Evolutionary conservation across 148 eudicot genomes (phyloP).

Genomic region (Limonium bicolor): DNA sequence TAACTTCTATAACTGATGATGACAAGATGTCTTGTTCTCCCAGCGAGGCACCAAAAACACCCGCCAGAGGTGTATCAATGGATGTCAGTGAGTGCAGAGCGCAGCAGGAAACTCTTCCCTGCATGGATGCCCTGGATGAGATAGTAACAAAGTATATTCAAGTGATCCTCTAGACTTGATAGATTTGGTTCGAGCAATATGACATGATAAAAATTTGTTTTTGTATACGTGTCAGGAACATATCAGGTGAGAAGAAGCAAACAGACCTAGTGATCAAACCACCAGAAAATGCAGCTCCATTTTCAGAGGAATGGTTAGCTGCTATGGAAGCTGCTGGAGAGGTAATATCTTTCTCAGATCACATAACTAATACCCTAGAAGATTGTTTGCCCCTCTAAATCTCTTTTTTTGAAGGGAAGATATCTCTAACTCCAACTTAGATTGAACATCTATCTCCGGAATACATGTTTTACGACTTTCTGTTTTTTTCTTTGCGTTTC

Average conservation of each 20-base stretch:
- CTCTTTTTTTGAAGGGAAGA: neutral
- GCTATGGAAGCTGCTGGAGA: constrained; percentile 98
- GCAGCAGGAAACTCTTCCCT: neutral
- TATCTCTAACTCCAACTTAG: neutral
- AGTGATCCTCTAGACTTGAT: neutral
- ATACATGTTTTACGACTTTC: neutral
- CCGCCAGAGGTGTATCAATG: constrained; percentile 2
- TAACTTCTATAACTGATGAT: too few relatives aligned
- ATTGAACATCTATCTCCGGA: neutral
- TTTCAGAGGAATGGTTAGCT: constrained; percentile 99
- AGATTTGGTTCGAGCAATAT: neutral
- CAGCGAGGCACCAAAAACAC: neutral
- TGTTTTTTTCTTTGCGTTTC: too few relatives aligned
- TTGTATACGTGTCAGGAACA: constrained; percentile 38
- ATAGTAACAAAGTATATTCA: constrained; percentile 8
- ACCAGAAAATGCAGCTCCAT: constrained; percentile 58
- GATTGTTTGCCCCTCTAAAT: neutral
- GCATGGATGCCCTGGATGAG: constrained; percentile 6
- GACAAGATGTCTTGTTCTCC: neutral
- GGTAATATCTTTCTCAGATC: constrained; percentile 25
- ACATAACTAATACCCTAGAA: neutral
- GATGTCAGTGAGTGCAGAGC: constrained; percentile 5
- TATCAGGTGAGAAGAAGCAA: constrained; percentile 15
- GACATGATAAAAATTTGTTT: too few relatives aligned
- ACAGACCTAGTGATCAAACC: constrained; percentile 13